Base-by-base conservation (phyloP, 176 grass and related monocot genomes). In the Secale cereale region DNA sequence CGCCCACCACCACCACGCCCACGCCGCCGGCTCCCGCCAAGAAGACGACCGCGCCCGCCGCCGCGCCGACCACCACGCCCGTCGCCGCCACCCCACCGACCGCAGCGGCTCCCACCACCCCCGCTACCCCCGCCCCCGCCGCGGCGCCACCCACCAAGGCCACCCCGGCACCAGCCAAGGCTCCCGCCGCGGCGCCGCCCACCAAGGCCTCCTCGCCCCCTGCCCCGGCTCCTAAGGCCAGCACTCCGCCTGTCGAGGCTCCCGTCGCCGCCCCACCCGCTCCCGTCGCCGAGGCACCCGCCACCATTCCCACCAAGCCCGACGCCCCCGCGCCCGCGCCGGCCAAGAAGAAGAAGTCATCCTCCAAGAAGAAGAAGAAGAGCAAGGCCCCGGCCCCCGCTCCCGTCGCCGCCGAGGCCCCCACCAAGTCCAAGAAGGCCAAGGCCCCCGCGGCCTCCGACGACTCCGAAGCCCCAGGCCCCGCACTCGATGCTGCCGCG, bases 291-390 rank as follows among this genome's bases (percentile, higher is more conserved):
- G 50, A 67, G 26, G 13, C 76, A 0, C 82, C 82, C 11, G 74
- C 90, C 46, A 32, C 90, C 29, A 60, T 84, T 0, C 90, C 90
- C 65, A 82, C 79, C 60, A 92, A 83, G 79, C 82, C 86, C n/a
- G 76, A 87, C 32, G 85, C 83, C 9, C 89, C 89, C 19, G 89
- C 89, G 0, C 90, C 90, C n/a, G 88, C 91, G 2, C 91, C 91
- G 65, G 17, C 85, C 82, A 93, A 90, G 88, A 91, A 92, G 91
- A 86, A 83, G 87, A 74, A 82, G 80, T 20, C 80, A 0, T 1
- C 72, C 33, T 50, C 79, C 71, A 92, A 92, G 79, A 83, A 90
- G 87, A 92, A 91, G 89, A 91, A 92, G 91, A 87, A 87, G 81
- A 63, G 59, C 78, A 85, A 87, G 85, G 88, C 88, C 0, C 87